Evolutionary conservation across 495 filamentous ascomycete genomes (phyloP).

Genomic region (Hypoxylon subgilvum): DNA sequence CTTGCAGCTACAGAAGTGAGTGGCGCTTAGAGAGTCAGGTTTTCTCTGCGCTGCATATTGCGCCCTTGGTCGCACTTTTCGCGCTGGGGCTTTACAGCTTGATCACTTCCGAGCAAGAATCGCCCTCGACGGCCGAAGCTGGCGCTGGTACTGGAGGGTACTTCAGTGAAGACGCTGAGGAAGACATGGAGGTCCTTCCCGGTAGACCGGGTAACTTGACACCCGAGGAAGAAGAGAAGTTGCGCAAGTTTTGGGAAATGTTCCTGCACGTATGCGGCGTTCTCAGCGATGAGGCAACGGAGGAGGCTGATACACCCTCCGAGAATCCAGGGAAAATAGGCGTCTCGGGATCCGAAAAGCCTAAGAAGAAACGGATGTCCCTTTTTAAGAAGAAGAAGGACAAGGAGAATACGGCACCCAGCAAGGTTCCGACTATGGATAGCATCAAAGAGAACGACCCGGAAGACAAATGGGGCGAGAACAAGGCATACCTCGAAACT

Average conservation of each 20-base stretch:
- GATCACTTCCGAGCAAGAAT: background rate
- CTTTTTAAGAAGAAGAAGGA: constrained; percentile 68
- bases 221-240: constrained; percentile 82
- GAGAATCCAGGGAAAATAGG: constrained; percentile 32
- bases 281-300: constrained; percentile 41
- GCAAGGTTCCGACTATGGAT: constrained; percentile 41
- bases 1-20: background rate
- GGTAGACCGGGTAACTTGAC: constrained; percentile 90
- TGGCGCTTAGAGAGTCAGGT: constrained; percentile 19
- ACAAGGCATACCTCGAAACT: constrained; percentile 81
- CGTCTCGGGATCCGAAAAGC: constrained; percentile 60
- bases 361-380: constrained; percentile 71
- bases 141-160: background rate
- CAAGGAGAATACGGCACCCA: constrained; percentile 48
- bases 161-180: constrained; percentile 6
- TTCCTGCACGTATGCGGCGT: constrained; percentile 83
- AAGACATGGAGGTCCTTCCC: constrained; percentile 58
- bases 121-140: background rate
- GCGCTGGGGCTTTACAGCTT: constrained; percentile 13
- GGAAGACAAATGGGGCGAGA: constrained; percentile 93
- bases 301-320: constrained; percentile 32
- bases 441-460: constrained; percentile 57
- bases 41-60: constrained; percentile 25
- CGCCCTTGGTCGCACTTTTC: constrained; percentile 23
- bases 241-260: constrained; percentile 83